These are phyloP conservation scores for Candida ponderosae DNA, from an alignment of 805 yeast genomes.

Conservation along the genomic window DNA sequence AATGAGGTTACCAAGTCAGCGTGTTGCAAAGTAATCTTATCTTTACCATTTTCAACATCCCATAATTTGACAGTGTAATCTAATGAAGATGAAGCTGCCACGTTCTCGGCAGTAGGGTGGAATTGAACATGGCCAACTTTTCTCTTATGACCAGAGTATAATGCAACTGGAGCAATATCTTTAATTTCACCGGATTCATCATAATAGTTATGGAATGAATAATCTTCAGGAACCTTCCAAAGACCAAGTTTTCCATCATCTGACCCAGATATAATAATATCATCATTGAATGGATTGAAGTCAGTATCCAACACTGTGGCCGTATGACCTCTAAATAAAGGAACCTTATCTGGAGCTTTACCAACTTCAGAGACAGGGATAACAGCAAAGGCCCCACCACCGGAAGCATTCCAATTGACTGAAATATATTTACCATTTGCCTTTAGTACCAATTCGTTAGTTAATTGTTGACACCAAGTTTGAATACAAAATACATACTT, in stretches of 20 bases:
- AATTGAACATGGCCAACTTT: slow-evolving; percentile 89
- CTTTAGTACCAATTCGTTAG: slow-evolving; percentile 6
- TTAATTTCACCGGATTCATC: slow-evolving; percentile 48
- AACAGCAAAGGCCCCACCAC: slow-evolving; percentile 97
- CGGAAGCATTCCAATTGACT: slow-evolving; percentile 89
- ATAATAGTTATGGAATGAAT: slow-evolving; percentile 55
- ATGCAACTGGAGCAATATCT: slow-evolving; percentile 66
- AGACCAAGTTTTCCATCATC: slow-evolving; percentile 76
- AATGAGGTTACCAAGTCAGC: slow-evolving; percentile 90
- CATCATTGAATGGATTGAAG: slow-evolving; percentile 84
- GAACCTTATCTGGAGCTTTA: slow-evolving; percentile 87
- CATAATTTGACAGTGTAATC: slow-evolving; percentile 90
- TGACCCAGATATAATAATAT: slow-evolving; percentile 68
- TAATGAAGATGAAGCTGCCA: slow-evolving; percentile 83
- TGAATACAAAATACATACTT: slow-evolving; percentile 23
- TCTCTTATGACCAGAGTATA: slow-evolving; percentile 78
- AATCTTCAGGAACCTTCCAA: slow-evolving; percentile 84
- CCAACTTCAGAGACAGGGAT: slow-evolving; percentile 84
- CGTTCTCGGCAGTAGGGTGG: slow-evolving; percentile 83
- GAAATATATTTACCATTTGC: slow-evolving; percentile 81
- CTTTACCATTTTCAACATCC: slow-evolving; percentile 74
- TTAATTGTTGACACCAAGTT: neutral
- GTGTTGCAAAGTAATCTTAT: slow-evolving; percentile 68
- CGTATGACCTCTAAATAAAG: slow-evolving; percentile 91
- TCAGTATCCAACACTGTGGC: slow-evolving; percentile 94